Percentiles rank a stretch among this genome's conserved stretches.
These are phyloP conservation scores for Fusarium anthophilum DNA, from an alignment of 2,329 filamentous ascomycete genomes.

Conservation along the genomic window DNA sequence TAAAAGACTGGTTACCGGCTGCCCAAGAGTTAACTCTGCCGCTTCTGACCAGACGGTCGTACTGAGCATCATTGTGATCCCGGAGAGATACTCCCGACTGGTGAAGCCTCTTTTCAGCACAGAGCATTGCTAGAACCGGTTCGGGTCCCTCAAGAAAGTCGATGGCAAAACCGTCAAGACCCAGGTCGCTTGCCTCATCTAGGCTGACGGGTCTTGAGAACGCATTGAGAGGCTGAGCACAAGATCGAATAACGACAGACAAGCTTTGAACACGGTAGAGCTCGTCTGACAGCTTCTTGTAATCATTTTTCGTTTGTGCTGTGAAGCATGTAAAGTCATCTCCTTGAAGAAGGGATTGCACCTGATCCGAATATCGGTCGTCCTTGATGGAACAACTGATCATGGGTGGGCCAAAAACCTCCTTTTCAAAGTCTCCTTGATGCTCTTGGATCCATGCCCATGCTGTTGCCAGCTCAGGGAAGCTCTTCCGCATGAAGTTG, in stretches of 20 bases:
- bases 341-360: conserved; percentile 61
- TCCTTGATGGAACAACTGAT: conserved; percentile 83
- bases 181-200: conserved; percentile 65
- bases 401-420: conserved; percentile 83
- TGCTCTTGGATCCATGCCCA: conserved; percentile 88
- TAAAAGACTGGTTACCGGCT: conserved; percentile 71
- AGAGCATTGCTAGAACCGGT: conserved; percentile 88
- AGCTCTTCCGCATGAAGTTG: conserved; percentile 68
- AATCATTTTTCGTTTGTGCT: conserved; percentile 78
- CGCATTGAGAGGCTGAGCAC: conserved; percentile 60
- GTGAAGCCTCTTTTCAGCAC: conserved; percentile 75
- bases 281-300: conserved; percentile 73
- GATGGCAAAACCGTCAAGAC: conserved; percentile 82
- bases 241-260: conserved; percentile 76
- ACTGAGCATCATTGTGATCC: conserved; percentile 74
- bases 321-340: conserved; percentile 76
- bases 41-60: conserved; percentile 68
- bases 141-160: conserved; percentile 84
- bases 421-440: conserved; percentile 72
- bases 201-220: conserved; percentile 65
- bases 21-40: conserved; percentile 74
- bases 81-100: conserved; percentile 70
- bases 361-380: conserved; percentile 66
- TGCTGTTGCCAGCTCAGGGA: conserved; percentile 71
- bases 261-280: conserved; percentile 72